Percentiles rank a stretch among this genome's conserved stretches.
Conservation (phyloP, 192 early-diverging fungal genomes). For the Gonapodya prolifera region DNA sequence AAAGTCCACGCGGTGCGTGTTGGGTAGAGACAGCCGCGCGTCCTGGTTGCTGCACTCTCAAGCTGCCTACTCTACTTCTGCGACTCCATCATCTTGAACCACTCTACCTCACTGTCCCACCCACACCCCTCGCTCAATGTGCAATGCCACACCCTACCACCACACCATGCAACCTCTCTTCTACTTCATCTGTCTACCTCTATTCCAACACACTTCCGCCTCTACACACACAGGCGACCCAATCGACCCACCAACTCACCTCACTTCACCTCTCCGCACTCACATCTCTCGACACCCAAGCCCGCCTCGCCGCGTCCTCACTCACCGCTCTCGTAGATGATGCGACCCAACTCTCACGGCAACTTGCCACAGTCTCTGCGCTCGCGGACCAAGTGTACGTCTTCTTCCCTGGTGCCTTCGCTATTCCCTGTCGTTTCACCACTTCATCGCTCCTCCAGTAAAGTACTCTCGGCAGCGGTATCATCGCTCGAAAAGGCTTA, state of each 20-base stretch:
- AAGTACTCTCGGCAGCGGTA: background rate
- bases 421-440: background rate
- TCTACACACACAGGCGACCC: background rate
- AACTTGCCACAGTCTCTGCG: background rate
- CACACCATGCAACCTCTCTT: background rate
- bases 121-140: background rate
- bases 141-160: background rate
- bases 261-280: background rate
- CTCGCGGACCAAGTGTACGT: background rate
- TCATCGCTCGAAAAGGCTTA: background rate
- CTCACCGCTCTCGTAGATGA: too few relatives aligned
- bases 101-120: background rate
- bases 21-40: background rate
- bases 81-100: background rate
- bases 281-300: background rate
- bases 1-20: background rate
- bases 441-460: background rate
- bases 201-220: background rate
- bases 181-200: background rate
- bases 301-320: too few relatives aligned
- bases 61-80: background rate
- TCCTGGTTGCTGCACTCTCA: background rate
- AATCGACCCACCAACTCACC: background rate
- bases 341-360: background rate
- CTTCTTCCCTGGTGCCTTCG: background rate